Base-by-base conservation (phyloP, 352 stramenopile genomes). In the Globisporangium okanoganense region DNA sequence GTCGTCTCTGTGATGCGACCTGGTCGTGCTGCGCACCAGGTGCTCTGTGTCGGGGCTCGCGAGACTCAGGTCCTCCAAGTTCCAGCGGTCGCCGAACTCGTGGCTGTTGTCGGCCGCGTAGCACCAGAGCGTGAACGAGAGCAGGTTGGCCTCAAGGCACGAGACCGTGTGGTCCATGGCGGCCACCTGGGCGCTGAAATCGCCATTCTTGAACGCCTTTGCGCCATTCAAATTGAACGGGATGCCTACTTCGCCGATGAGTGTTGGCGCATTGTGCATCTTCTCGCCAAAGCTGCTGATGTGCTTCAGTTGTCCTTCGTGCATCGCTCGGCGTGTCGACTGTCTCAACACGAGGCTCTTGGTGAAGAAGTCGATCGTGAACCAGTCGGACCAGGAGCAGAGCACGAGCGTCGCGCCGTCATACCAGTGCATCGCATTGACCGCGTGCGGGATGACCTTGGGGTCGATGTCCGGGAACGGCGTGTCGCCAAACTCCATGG, bases 401-500 rank as follows among this genome's bases (percentile, higher is more conserved):
- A 94, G 50, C 40, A 97, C 93, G 10, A 97, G 70, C 58, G 89
- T 97, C 16, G 92, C 76, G 7, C 84, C 87, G 64, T 97, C 90
- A 67, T 97, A 97, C 86, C 88, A 97, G 66, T 97, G 91, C 18
- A 79, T 95, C 8, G 85, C 87, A 43, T 94, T 94, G 18, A 92
- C 75, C 0, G 80, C 82, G n/a, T 72, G 73, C 18, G 85, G 82
- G 27, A 92, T 67, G 18, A 76, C 62, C 4, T 67, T 71, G 9
- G 71, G 55, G 9, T 85, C 72, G 54, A 94, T 84, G 13, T 84
- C 73, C 6, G 85, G 85, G 61, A 94, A 94, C 53, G 71, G 64
- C 14, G 74, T 78, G 12, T 64, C 52, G 36, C 67, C 79, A 49
- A 93, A 92, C 56, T 94, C 85, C 12, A 93, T 66, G 35, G 85